These are phyloP conservation scores for Fusarium sp. DNA, from an alignment of 2,329 filamentous ascomycete species.

Conservation along the genomic window DNA sequence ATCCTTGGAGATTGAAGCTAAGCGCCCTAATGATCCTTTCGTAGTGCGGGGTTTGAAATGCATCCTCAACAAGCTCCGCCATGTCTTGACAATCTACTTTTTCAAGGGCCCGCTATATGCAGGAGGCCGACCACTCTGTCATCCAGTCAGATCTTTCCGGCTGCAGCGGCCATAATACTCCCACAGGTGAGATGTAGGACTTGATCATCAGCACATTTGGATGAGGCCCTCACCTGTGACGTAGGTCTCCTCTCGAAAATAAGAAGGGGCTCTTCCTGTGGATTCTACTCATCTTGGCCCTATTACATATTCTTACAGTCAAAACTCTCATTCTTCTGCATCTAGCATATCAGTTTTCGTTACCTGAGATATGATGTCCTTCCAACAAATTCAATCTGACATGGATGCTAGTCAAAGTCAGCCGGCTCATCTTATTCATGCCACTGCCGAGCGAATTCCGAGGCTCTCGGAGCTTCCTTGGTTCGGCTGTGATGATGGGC, in stretches of 20 bases:
- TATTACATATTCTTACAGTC: no score
- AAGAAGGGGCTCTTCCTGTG: neutral
- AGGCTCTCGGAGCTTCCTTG: no score
- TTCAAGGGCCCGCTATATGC: neutral
- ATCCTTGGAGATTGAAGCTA: accelerated
- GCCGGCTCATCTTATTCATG: neutral
- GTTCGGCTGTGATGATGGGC: neutral
- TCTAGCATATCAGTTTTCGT: accelerated
- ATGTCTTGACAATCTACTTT: neutral
- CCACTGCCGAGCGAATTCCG: neutral
- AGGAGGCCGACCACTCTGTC: neutral
- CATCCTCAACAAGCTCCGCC: neutral
- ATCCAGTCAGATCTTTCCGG: neutral
- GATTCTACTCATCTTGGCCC: neutral
- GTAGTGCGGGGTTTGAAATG: neutral
- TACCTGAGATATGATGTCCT: neutral
- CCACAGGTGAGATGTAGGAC: accelerated
- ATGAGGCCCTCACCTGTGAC: neutral
- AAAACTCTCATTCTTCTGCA: neutral
- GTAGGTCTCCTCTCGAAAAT: neutral
- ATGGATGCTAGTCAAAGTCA: neutral
- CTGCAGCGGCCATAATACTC: no score
- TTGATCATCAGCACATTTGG: neutral
- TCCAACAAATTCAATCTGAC: neutral
- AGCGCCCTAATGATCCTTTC: accelerated